Evolutionary conservation across 139 green algal species (phyloP).

Genomic region (Volvox africanus): DNA sequence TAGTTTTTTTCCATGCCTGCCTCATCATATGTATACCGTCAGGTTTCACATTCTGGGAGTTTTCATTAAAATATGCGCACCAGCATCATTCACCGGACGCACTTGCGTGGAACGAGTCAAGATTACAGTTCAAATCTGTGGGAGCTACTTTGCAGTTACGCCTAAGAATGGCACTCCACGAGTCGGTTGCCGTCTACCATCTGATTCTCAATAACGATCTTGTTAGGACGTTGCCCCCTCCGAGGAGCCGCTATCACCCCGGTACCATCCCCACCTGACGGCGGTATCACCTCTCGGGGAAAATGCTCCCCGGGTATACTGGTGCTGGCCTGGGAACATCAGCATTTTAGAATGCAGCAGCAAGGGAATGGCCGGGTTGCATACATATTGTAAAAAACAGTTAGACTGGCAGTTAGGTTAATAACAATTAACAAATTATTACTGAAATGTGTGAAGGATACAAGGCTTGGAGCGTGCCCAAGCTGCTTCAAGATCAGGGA

Average conservation of each 20-base stretch:
- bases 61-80: no score
- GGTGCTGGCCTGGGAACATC: slow-evolving; percentile 2
- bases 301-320: background rate
- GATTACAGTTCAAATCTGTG: background rate
- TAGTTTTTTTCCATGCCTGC: no score
- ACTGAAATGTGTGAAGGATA: no score
- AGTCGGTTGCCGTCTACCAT: background rate
- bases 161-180: no score
- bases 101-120: background rate
- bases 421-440: no score
- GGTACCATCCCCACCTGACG: background rate
- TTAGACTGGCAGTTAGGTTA: no score
- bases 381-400: slow-evolving; percentile 55
- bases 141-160: background rate
- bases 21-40: no score
- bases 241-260: background rate
- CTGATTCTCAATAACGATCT: background rate
- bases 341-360: slow-evolving; percentile 7
- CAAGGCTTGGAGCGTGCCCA: no score
- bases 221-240: background rate
- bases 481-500: no score
- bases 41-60: no score
- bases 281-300: background rate
- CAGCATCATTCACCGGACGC: no score
- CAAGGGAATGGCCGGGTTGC: slow-evolving; percentile 7